Evolutionary conservation across 192 early-diverging fungal genomes (phyloP).

Genomic region (Polychytrium aggregatum): DNA sequence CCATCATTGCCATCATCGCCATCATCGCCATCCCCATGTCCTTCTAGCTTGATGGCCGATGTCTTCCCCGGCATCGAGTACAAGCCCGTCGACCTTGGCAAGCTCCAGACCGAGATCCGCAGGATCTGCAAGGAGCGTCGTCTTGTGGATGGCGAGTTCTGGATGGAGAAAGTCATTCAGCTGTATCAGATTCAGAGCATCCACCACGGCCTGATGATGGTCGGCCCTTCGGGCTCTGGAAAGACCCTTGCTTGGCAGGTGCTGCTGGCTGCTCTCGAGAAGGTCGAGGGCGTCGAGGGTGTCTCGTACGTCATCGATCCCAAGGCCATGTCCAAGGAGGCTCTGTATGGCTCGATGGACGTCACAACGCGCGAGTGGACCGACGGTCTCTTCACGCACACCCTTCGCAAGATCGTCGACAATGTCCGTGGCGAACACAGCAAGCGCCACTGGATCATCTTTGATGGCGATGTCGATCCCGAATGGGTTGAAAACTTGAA

Average conservation of each 20-base stretch:
- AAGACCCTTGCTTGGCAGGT: constrained; percentile 93
- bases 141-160: constrained; percentile 64
- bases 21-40: constrained; percentile 3
- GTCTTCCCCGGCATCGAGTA: constrained; percentile 91
- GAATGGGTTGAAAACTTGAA: constrained; percentile 99
- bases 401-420: constrained; percentile 95
- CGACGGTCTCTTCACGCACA: constrained; percentile 95
- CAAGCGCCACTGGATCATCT: constrained; percentile 98
- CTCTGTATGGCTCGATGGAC: constrained; percentile 91
- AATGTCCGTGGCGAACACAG: constrained; percentile 91
- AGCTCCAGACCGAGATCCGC: constrained; percentile 61
- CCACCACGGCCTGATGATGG: constrained; percentile 99
- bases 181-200: constrained; percentile 96
- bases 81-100: constrained; percentile 61
- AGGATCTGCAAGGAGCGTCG: constrained; percentile 64
- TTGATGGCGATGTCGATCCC: constrained; percentile 99
- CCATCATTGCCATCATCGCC: constrained; percentile 4
- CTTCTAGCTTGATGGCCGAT: constrained; percentile 64
- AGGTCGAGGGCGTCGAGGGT: constrained; percentile 82
- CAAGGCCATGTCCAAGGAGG: constrained; percentile 95
- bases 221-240: constrained; percentile 93
- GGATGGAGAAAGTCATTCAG: constrained; percentile 97
- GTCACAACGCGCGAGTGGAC: constrained; percentile 99
- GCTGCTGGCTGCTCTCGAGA: constrained; percentile 77
- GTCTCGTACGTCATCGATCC: constrained; percentile 93